phyloP scores from a whole-genome alignment of 208 protist genomes.

The Trypanosoma boissoni region DNA sequence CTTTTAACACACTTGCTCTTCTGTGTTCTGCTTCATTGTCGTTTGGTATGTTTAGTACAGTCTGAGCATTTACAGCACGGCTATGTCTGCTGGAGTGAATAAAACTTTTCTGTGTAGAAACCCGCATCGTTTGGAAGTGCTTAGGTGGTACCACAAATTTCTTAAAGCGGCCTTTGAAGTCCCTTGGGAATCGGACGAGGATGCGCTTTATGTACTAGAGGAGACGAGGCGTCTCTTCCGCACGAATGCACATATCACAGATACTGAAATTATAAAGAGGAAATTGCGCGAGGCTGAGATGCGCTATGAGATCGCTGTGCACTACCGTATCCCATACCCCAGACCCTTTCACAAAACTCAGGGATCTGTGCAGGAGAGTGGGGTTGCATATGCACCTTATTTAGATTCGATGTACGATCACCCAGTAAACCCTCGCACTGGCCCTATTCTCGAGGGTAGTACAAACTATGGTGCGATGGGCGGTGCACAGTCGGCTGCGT shows the following conservation, averaged over 20 bases:
- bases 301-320: constrained; percentile 81
- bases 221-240: constrained; percentile 78
- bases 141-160: constrained; percentile 84
- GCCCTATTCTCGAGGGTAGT: constrained; percentile 64
- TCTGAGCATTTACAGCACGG: not conserved
- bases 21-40: not conserved
- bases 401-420: constrained; percentile 86
- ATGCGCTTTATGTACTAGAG: constrained; percentile 84
- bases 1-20: too few species aligned
- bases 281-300: constrained; percentile 90
- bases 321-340: constrained; percentile 88
- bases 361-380: constrained; percentile 77
- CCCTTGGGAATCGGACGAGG: constrained; percentile 77
- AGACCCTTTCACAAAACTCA: constrained; percentile 76
- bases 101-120: constrained; percentile 35
- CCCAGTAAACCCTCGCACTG: constrained; percentile 60
- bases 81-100: constrained; percentile 10
- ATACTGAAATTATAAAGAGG: constrained; percentile 54
- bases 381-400: constrained; percentile 74
- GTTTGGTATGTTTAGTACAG: not conserved
- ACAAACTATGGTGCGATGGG: constrained; percentile 70
- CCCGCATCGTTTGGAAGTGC: constrained; percentile 57
- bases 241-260: constrained; percentile 54
- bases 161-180: constrained; percentile 77
- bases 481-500: constrained; percentile 26